phyloP scores from a whole-genome alignment of 768 basidiomycete species.

The Xerocomus brunneocitrinus region DNA sequence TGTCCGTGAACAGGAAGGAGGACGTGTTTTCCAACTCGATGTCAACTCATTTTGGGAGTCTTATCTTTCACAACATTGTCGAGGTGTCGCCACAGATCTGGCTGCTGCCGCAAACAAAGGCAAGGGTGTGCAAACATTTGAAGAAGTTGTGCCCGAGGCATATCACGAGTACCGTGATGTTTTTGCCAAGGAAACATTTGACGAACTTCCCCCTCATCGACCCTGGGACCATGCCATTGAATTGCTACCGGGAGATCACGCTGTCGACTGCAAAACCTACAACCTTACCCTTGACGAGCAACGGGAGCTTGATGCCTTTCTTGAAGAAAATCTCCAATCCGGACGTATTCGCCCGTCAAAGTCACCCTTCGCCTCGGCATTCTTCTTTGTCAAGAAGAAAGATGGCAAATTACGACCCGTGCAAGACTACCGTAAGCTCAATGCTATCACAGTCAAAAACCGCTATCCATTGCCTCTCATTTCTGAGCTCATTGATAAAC shows the following conservation, averaged over 20 bases:
- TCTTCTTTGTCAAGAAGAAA: neutral
- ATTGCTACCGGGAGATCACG: neutral
- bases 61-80: no score
- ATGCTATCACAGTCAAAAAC: neutral
- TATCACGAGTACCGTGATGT: no score
- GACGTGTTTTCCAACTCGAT: no score
- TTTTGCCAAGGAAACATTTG: neutral
- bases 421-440: neutral
- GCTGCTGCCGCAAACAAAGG: no score
- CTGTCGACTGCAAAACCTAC: neutral
- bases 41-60: no score
- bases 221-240: neutral
- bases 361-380: neutral
- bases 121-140: no score
- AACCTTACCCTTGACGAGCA: neutral
- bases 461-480: neutral
- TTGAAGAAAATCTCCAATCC: neutral
- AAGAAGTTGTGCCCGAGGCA: no score
- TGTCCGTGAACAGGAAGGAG: no score
- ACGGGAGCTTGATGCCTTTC: neutral
- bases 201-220: neutral
- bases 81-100: no score
- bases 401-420: neutral
- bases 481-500: neutral
- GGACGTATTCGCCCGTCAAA: neutral